phyloP scores from a whole-genome alignment of 2,329 filamentous ascomycete genomes.

The Monosporascus cannonballus region DNA sequence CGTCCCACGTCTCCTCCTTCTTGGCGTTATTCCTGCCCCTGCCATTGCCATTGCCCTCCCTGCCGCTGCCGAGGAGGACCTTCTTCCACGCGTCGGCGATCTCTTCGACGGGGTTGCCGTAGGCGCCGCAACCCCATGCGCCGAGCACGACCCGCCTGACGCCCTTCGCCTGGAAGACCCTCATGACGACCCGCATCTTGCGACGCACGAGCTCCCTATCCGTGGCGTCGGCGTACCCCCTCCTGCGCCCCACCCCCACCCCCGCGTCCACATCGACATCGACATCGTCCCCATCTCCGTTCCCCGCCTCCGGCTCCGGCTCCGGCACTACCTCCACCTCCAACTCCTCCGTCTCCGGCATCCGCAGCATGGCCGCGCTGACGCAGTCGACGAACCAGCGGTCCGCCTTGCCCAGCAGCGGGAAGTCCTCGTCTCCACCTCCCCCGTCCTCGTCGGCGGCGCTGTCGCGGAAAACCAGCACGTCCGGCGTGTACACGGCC shows the following conservation, averaged over 20 bases:
- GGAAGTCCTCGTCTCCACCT: constrained; percentile 29
- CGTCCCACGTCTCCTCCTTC: constrained; percentile 30
- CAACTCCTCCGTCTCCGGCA: constrained; percentile 43
- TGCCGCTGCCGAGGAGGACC: constrained; percentile 28
- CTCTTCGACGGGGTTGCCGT: constrained; percentile 55
- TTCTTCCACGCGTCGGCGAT: constrained; percentile 50
- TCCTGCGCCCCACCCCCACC: constrained; percentile 3
- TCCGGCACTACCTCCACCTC: constrained; percentile 5
- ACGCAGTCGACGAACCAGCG: constrained; percentile 55
- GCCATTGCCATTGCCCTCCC: not conserved
- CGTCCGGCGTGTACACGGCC: constrained; percentile 50
- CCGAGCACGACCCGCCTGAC: constrained; percentile 49
- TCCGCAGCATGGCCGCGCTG: constrained; percentile 51
- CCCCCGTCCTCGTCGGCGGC: constrained; percentile 12
- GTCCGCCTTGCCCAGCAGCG: constrained; percentile 30
- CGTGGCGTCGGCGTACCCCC: constrained; percentile 34
- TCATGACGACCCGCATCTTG: constrained; percentile 54
- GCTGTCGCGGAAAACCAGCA: constrained; percentile 48
- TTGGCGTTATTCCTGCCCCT: constrained; percentile 8
- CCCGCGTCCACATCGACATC: constrained; percentile 32
- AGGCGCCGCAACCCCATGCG: constrained; percentile 60
- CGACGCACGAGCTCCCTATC: constrained; percentile 44
- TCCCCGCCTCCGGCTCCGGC: not conserved
- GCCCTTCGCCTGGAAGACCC: constrained; percentile 41
- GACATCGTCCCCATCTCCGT: not conserved